Base-by-base conservation (phyloP, 805 yeast species). In the Yamadazyma insecticola region DNA sequence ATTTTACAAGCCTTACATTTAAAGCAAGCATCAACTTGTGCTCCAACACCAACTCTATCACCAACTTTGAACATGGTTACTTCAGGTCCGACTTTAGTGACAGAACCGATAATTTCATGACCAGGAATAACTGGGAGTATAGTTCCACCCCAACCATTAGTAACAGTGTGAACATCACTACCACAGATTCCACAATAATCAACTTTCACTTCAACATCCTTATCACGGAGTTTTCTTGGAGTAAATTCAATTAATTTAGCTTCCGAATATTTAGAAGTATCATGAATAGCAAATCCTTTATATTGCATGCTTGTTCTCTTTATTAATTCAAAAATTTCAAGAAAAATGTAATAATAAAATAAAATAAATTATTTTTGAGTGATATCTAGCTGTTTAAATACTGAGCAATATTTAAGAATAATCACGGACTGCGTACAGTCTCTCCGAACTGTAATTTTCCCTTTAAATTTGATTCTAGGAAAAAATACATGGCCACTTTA, bases 41-140 rank as follows among this genome's bases (percentile, higher is more conserved):
- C 92, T 46, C 95, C 95, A 29, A 82, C 71, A 29, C 92, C 95
- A 13, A 81, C 94, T 43, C 87, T 67, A 43, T 85, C 81, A 36
- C 95, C 95, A 16, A 80, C 51, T 49, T 66, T 72, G 61, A 57
- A 70, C 32, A 39, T 63, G 7, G 56, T 53, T 41, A 83, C 76
- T 23, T 70, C 60, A 13, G 64, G 40, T 31, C 92, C 95, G 21
- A 81, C 64, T 22, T 63, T 67, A 16, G 73, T 64, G 20, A 79
- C 81, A 23, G 55, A 61, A 24, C 86, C 86, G 29, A 80, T 60
- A 44, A 80, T 70, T 52, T 80, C 86, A 53, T 80, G 86, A 15
- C 87, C 87, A 11, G 60, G 65, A 29, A 70, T 65, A 5, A 38
- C 39, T 18, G 45, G 45, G 22, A 38, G 32, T 8, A 22, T 28